Evolutionary conservation across 2,329 filamentous ascomycete species (phyloP).

Genomic region (Ophiostoma australiae): DNA sequence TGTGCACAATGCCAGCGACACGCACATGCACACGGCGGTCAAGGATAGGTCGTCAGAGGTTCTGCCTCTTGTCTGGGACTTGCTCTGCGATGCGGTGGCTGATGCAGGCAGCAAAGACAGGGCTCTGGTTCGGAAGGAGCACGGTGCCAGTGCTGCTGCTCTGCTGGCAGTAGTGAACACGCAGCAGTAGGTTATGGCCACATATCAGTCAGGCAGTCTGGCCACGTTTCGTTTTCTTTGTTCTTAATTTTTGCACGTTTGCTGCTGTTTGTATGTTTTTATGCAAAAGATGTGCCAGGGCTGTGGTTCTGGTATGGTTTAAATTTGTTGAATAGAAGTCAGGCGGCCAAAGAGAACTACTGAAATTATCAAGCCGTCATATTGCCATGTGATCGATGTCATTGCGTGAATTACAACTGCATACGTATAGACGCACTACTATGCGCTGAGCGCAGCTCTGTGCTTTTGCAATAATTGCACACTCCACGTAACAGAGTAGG

Average conservation of each 20-base stretch:
- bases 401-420: too few species aligned
- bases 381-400: too few species aligned
- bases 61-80: background rate
- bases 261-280: too few species aligned
- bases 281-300: too few species aligned
- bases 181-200: background rate
- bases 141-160: background rate
- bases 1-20: background rate
- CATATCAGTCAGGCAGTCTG: background rate
- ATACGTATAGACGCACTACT: too few species aligned
- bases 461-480: too few species aligned
- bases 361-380: too few species aligned
- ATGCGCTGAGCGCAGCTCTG: too few species aligned
- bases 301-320: too few species aligned
- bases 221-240: background rate
- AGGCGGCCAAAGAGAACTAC: too few species aligned
- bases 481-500: too few species aligned
- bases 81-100: background rate
- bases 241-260: background rate
- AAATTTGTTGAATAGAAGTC: too few species aligned
- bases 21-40: slow-evolving; percentile 25
- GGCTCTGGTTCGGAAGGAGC: background rate
- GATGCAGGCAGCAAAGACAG: background rate
- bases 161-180: background rate
- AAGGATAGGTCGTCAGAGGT: slow-evolving; percentile 21